Evolutionary conservation across 371 early-diverging fungal genomes (phyloP), one percentile per base, ranked within the genome.

Genomic region (Batrachochytrium dendrobatidis): DNA sequence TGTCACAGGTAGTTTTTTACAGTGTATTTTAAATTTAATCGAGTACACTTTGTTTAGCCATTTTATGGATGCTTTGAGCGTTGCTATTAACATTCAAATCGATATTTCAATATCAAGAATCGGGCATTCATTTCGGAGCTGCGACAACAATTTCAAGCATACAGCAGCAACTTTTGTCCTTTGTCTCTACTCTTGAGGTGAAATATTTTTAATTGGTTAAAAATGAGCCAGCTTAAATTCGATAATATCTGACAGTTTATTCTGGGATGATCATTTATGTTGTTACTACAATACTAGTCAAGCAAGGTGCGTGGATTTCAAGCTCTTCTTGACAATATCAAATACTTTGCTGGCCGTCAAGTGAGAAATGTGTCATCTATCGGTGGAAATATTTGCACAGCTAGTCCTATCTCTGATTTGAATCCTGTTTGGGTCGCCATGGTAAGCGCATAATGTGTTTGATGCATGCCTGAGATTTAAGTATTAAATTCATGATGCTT

Each of bases 321-420:
- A n/a, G 87, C 90, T 2, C 58, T 87, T 50, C 67, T 83, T 28
- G 81, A 79, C 58, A 86, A 83, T 71, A 66, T 85, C 56, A 68
- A 75, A 56, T 86, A 80, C 73, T 86, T 88, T 75, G 89, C 89
- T 5, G 85, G 88, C 34, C 71, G 68, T 51, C 90, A 90, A 71
- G 85, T 90, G 63, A 76, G 90, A 58, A 88, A 87, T 64, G 85
- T 87, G 3, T 87, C 88, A 15, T 83, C 85, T 1, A 70, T 88
- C 39, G 90, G 84, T 24, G 90, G 90, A 26, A 90, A 88, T 68
- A 82, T 88, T 45, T 83, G 76, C 22, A 88, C 90, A 4, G 90
- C 88, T 15, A 82, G 83, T 33, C 89, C 90, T 17, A 88, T 87
- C 51, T 87, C 87, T 18, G 89, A 88, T 62, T 70, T 90, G 52